These are phyloP conservation scores for Nemania diffusa DNA, from an alignment of 2,329 filamentous ascomycete species.

Conservation along the genomic window DNA sequence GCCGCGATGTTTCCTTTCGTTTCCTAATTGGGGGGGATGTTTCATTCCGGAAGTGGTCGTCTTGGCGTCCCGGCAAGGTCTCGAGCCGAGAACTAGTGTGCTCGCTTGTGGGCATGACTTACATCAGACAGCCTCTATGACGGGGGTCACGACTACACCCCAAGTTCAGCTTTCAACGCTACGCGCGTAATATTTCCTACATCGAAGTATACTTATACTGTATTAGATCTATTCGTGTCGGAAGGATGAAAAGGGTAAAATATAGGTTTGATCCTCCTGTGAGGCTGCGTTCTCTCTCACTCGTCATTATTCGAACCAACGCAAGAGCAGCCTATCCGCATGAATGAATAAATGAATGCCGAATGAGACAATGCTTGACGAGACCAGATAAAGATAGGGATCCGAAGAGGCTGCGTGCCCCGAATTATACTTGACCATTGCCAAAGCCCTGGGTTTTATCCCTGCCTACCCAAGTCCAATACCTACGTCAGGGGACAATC, in stretches of 20 bases:
- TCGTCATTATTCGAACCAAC: not conserved
- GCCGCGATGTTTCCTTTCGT: slow-evolving; percentile 9
- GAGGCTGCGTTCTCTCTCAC: not conserved
- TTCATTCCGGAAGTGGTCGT: slow-evolving; percentile 18
- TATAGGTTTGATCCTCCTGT: not conserved
- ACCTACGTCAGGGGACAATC: not conserved
- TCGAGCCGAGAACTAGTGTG: slow-evolving; percentile 36
- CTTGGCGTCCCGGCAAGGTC: slow-evolving; percentile 37
- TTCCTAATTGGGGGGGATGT: slow-evolving; percentile 14
- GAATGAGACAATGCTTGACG: not conserved
- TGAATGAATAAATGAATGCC: not conserved
- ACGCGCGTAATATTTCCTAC: not conserved
- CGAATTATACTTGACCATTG: not conserved
- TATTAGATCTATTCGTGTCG: not conserved
- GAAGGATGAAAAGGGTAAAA: not conserved
- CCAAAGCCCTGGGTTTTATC: not conserved
- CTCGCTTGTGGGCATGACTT: slow-evolving; percentile 27
- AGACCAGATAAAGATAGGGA: not conserved
- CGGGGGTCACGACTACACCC: slow-evolving; percentile 1
- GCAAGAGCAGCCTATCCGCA: not conserved
- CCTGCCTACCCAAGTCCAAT: not conserved
- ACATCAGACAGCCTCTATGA: slow-evolving; percentile 18
- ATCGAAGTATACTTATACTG: not conserved
- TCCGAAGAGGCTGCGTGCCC: not conserved
- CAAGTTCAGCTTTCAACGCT: not conserved